phyloP scores from a whole-genome alignment of 1,284 basidiomycete genomes.

The Limonomyces culmigenus region DNA sequence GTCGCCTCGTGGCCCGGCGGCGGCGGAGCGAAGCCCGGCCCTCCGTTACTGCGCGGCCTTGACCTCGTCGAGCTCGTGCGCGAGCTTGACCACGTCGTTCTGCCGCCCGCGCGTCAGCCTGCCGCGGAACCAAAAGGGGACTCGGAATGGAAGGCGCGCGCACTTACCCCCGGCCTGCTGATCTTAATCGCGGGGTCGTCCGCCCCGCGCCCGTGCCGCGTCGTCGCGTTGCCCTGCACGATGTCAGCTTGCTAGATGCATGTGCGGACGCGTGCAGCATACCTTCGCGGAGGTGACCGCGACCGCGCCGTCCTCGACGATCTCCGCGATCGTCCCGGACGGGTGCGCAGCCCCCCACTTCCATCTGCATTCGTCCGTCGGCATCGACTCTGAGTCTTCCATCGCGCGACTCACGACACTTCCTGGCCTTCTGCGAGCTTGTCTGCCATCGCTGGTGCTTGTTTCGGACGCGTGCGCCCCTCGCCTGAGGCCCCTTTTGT shows the following conservation, averaged over 20 bases:
- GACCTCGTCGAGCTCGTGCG: conserved; percentile 21
- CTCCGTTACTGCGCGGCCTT: conserved; percentile 6
- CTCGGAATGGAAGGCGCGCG: background rate
- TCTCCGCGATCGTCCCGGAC: conserved; percentile 13
- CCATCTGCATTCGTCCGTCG: conserved; percentile 11
- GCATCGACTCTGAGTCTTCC: background rate
- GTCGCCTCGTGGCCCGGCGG: no score
- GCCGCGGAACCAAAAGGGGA: background rate
- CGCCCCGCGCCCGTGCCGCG: conserved; percentile 15
- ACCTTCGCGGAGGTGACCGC: conserved; percentile 23
- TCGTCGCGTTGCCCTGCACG: conserved; percentile 20
- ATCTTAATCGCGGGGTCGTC: conserved; percentile 26
- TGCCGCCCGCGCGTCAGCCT: conserved; percentile 7
- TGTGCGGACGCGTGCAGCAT: conserved; percentile 1
- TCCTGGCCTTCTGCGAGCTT: conserved; percentile 14
- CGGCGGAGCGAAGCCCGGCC: no score
- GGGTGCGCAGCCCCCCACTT: conserved; percentile 15
- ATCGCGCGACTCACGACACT: conserved; percentile 12
- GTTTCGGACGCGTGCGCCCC: no score
- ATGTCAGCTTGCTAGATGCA: no score
- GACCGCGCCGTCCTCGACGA: conserved; percentile 19
- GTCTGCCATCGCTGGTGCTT: conserved; percentile 13
- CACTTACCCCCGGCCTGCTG: conserved; percentile 17
- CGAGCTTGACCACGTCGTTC: conserved; percentile 25
- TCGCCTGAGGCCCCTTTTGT: no score